A percentile compares a stretch with the other conserved stretches of the same genome.
Conservation (phyloP, 192 early-diverging fungal species). For the Coemansia sp. region DNA sequence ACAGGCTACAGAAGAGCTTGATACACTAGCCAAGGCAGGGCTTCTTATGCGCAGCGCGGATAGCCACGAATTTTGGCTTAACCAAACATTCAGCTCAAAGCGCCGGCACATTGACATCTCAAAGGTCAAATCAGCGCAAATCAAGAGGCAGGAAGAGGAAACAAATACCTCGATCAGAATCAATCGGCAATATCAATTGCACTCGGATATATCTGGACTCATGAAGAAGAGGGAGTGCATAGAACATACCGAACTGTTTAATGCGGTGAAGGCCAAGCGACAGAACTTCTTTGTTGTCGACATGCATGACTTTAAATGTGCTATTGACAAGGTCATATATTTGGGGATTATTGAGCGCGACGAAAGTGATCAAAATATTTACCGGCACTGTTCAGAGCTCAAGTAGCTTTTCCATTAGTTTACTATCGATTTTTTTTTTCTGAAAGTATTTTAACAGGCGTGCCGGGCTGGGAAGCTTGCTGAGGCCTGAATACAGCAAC, state of each 20-base stretch:
- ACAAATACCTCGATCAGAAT: neutral
- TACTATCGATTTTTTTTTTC: no score
- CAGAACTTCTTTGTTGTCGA: slow-evolving; percentile 1
- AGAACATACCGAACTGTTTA: neutral
- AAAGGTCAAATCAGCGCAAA: slow-evolving; percentile 52
- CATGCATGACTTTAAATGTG: neutral
- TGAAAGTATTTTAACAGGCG: no score
- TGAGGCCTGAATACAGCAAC: no score
- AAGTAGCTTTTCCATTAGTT: no score
- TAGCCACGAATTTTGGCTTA: slow-evolving; percentile 42
- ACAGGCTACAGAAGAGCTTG: neutral
- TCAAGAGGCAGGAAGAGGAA: neutral
- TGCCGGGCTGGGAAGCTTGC: no score
- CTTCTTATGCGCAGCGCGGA: neutral
- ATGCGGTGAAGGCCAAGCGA: neutral
- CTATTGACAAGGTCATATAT: neutral
- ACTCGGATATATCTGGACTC: neutral
- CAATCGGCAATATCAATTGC: neutral
- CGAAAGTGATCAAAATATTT: neutral
- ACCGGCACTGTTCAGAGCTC: neutral
- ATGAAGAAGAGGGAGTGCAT: neutral
- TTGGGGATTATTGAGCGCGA: neutral
- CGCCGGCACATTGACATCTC: slow-evolving; percentile 85
- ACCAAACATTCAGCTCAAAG: slow-evolving; percentile 75
- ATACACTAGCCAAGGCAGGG: neutral